Base-by-base conservation (phyloP, 2,329 filamentous ascomycete species). In the Fusarium sp. region DNA sequence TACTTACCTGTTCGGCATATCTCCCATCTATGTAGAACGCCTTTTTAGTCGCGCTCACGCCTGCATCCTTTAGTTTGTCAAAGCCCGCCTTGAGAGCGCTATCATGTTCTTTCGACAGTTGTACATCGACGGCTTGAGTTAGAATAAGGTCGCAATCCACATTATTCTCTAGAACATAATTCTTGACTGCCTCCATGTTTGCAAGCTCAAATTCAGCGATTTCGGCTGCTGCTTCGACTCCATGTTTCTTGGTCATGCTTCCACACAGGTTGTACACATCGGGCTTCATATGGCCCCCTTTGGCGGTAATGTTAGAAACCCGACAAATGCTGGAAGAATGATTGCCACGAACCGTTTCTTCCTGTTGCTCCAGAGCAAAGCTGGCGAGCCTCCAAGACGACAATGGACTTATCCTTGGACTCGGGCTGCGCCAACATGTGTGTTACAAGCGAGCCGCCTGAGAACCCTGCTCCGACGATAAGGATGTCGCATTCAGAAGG, bases 381-480 rank as follows among this genome's bases (percentile, higher is more conserved):
- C 30, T 77, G 55, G 1, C 79, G 68, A 2, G 78, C 76, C 50
- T 80, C 79, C 2, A 81, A 67, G 14, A 80, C 59, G 0, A 75
- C 66, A 14, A 80, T 75, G 2, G 62, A 68, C 2, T 71, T 72
- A 20, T 10, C 53, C 14, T 68, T 67, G 5, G 57, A 58, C 1
- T 62, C 55, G 15, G 49, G 2, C 1, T 62, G 63, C 33, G 73
- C 69, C 17, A 78, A 54, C n/a, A 79, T 76, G 59, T 85, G 79
- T 44, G 83, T 82, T 0, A 79, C 80, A 6, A 80, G 78, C 2
- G 79, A 77, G 1, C 79, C 78, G 4, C 84, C 83, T 6, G 83
- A 76, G 54, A 80, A 83, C 0, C 84, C 84, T 15, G 81, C 79
- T 1, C 83, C 84, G 10, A 85, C 78, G 37, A 86, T 80, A 17